Base-by-base conservation (phyloP, 2,329 filamentous ascomycete genomes). In the Colletotrichum horii region DNA sequence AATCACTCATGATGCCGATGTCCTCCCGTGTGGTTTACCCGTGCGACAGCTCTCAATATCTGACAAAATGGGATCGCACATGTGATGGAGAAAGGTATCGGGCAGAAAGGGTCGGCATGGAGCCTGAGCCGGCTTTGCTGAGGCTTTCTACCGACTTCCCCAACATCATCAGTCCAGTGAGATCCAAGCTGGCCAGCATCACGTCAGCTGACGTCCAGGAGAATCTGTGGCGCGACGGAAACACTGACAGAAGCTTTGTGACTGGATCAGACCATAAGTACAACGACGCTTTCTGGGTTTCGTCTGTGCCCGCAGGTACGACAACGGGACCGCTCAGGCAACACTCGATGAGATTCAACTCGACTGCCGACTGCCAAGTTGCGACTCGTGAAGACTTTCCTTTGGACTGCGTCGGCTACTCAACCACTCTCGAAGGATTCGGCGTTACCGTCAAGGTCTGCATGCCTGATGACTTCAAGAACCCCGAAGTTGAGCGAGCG, bases 291-390 rank as follows among this genome's bases (percentile, higher is more conserved):
- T 77, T 76, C 61, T 77, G 76, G 76, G 76, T 70, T 4, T 77
- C 76, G 8, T 65, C 76, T 8, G 52, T 76, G 15, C 70, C 76
- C 7, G 62, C 73, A 4, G 74, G 70, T 3, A 64, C 32, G 26
- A 74, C 69, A 12, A 77, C 76, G 15, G 76, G 74, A 12, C 72
- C 67, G 11, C 74, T 76, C 26, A 66, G 73, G 28, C 74, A 76
- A 22, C 76, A 76, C 66, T 76, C 76, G 2, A 69, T 77, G 34
- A 64, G 76, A 24, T 28, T 77, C 36, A 77, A 64, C 34, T 77
- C 76, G 7, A 72, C 74, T 26, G 69, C 48, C 4, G 62, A 62
- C 28, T 77, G 76, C 30, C 24, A 67, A 22, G 66, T 48, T 15
- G 61, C 43, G 14, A 56, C 22, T 16, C 55, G 26, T 15, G 76